Evolutionary conservation across 1,284 basidiomycete species (phyloP), one percentile per base, ranked within the genome.

Genomic region (Tilletia indica): DNA sequence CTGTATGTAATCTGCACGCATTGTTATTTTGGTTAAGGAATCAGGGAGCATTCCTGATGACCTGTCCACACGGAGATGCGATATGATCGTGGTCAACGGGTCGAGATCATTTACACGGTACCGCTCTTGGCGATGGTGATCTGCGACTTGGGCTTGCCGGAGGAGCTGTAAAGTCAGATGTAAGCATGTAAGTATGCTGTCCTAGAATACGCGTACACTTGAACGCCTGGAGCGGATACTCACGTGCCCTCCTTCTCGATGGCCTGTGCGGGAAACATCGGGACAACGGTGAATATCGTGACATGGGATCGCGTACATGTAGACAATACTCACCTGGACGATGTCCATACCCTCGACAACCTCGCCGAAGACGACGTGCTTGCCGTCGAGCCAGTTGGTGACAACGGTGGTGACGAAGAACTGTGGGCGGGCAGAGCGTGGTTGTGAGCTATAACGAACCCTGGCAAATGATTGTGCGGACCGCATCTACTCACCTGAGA

Each of bases 91-190:
- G 12, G 34, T 34, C 56, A 34, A 31, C 21, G 5, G 5, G 25
- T 58, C 36, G 36, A 39, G 25, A 36, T 38, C 34, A 11, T 64
- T 80, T 82, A 83, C 70, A 73, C 68, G 64, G 78, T 80, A 70
- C 83, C 83, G 25, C 72, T 82, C 72, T 82, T 76, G 73, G 78
- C 81, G 72, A 84, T 84, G 72, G 73, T 80, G 75, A 84, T 79
- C 51, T 68, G 74, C 72, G 73, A 73, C 68, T 72, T 73, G 74
- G 82, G 69, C 77, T 82, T 82, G 69, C 83, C 83, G 38, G 73
- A 76, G 45, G 51, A 54, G 67, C 66, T 67, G 64, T 25, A 63
- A 34, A 34, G 6, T 36, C 25, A 31, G 25, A 31, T 31, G 25
- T 31, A 31, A 31, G 25, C 25, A 31, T 31, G 25, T 31, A 11